These are phyloP conservation scores for Ogataea ganodermae DNA, from an alignment of 805 yeast genomes.

Conservation along the genomic window DNA sequence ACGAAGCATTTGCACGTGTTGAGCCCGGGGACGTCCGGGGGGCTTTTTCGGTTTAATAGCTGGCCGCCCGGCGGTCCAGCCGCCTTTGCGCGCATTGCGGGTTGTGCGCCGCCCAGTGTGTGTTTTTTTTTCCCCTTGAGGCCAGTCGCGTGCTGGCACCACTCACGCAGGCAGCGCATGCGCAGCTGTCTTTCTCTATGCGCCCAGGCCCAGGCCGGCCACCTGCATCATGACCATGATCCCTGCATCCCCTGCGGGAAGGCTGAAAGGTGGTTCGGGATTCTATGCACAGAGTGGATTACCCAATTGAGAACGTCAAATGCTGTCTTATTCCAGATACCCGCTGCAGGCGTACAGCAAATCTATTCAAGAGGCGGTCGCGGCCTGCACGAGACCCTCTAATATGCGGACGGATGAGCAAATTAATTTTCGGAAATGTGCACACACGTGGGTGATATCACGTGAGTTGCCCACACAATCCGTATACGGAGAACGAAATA, in stretches of 20 bases:
- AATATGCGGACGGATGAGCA: neutral
- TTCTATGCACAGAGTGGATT: neutral
- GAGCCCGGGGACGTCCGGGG: too few relatives aligned
- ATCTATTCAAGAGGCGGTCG: neutral
- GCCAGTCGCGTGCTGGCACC: too few relatives aligned
- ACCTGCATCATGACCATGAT: neutral
- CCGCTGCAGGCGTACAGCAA: neutral
- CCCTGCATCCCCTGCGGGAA: neutral
- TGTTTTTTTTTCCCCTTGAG: too few relatives aligned
- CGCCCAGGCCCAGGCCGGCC: conserved; percentile 1
- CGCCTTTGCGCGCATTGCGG: too few relatives aligned
- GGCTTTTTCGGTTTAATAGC: too few relatives aligned
- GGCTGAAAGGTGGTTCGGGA: neutral
- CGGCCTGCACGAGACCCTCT: neutral
- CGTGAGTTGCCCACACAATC: neutral
- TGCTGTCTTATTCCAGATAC: neutral
- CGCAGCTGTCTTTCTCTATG: too few relatives aligned
- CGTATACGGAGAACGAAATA: too few relatives aligned
- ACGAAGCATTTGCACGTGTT: too few relatives aligned
- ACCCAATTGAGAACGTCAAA: neutral
- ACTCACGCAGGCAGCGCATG: neutral
- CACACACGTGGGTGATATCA: neutral
- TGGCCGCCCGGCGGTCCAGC: too few relatives aligned
- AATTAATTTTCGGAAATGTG: neutral
- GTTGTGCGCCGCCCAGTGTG: too few relatives aligned